Evolutionary conservation across 2,329 filamentous ascomycete species (phyloP).

Genomic region (Pestalotiopsis sp.): DNA sequence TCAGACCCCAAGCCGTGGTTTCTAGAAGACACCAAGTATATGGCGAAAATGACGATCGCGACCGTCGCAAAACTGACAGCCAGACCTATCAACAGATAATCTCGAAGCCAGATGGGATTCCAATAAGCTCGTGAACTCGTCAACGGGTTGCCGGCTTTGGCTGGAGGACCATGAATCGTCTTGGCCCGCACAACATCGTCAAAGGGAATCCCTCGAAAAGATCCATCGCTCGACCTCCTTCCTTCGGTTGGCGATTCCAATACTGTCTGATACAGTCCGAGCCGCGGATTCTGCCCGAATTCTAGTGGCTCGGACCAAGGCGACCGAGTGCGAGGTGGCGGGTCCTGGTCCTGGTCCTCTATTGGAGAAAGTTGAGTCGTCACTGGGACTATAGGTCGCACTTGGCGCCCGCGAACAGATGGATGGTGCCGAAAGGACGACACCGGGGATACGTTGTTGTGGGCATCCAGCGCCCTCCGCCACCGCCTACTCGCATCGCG

Average conservation of each 20-base stretch:
- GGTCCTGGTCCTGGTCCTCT: not conserved
- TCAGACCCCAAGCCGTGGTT: constrained; percentile 2
- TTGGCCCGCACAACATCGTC: constrained; percentile 1
- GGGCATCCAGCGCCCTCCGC: not conserved
- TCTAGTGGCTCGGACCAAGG: not conserved
- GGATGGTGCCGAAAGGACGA: not conserved
- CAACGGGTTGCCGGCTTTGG: not conserved
- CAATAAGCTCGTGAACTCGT: not conserved
- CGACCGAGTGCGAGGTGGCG: not conserved
- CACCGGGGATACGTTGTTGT: not conserved
- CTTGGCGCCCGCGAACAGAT: not conserved
- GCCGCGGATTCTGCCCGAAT: not conserved
- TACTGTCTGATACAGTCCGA: not conserved
- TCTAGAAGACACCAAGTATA: constrained; percentile 5
- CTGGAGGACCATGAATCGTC: not conserved
- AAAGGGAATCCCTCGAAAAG: not conserved
- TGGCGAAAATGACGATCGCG: not conserved
- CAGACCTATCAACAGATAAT: not conserved
- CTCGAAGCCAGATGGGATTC: constrained; percentile 4
- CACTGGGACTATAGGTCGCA: not conserved
- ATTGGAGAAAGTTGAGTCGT: not conserved
- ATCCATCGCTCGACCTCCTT: not conserved
- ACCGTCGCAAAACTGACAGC: not conserved
- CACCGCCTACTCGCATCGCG: not conserved
- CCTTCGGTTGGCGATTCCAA: not conserved